These are phyloP conservation scores for Lactarius akahatsu DNA, from an alignment of 768 basidiomycete species.

Conservation along the genomic window DNA sequence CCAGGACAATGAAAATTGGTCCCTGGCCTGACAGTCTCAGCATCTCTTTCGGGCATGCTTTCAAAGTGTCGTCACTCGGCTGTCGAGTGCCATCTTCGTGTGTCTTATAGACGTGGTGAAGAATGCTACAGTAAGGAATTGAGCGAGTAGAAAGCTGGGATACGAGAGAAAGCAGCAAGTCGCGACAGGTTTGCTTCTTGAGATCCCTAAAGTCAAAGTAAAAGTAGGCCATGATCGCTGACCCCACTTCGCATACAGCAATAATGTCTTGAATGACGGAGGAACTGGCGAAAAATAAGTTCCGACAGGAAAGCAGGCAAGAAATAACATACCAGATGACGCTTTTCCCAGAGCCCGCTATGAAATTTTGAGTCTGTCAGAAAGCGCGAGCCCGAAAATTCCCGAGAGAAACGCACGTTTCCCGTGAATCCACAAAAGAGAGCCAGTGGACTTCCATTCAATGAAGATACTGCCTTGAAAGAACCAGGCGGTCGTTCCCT, in stretches of 20 bases:
- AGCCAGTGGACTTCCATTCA: not conserved
- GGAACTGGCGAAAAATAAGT: not conserved
- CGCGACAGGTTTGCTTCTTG: not conserved
- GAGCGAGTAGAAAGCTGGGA: not conserved
- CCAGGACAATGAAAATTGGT: not conserved
- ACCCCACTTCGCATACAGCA: not conserved
- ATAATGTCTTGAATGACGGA: not conserved
- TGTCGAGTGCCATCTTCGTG: not conserved
- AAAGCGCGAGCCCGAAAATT: not conserved
- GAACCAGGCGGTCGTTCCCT: not conserved
- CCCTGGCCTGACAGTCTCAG: not conserved
- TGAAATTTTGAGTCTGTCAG: not conserved
- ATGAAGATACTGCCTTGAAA: not conserved
- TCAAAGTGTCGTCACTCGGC: not conserved
- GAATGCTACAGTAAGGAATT: not conserved
- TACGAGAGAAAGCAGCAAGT: not conserved
- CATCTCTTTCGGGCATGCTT: not conserved
- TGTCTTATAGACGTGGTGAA: not conserved
- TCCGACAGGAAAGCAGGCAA: not conserved
- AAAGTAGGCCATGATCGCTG: not conserved
- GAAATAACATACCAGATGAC: not conserved
- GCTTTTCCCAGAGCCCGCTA: not conserved
- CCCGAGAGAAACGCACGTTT: not conserved
- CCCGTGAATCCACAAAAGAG: not conserved
- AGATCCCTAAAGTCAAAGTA: not conserved